phyloP scores from a whole-genome alignment of 1,284 basidiomycete species.

The Boletus calvinii region DNA sequence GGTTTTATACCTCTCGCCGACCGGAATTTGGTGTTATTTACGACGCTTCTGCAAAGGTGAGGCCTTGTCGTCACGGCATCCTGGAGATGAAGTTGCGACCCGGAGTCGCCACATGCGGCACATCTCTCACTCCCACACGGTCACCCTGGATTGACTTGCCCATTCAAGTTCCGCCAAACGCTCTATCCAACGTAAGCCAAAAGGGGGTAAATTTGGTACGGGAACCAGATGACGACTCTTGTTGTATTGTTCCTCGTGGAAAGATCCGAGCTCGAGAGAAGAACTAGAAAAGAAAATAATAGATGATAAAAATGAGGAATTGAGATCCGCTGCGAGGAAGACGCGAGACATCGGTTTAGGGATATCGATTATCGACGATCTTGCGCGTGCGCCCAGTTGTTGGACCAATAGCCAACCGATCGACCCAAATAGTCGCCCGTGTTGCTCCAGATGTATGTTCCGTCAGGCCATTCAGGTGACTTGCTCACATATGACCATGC shows the following conservation, averaged over 20 bases:
- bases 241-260: neutral
- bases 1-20: constrained; percentile 10
- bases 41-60: neutral
- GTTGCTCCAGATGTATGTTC: too few species aligned
- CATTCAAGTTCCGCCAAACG: neutral
- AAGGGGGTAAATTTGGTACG: neutral
- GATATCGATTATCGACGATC: neutral
- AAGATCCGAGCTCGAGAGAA: neutral
- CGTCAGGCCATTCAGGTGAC: too few species aligned
- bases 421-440: too few species aligned
- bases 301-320: too few species aligned
- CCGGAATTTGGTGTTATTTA: constrained; percentile 19
- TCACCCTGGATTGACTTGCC: neutral
- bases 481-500: too few species aligned
- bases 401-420: too few species aligned
- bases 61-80: neutral
- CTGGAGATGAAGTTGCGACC: too few species aligned
- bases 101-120: neutral
- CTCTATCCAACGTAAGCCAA: neutral
- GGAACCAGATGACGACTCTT: neutral
- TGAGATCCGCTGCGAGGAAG: neutral
- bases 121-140: constrained; percentile 1
- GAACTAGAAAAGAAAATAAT: neutral
- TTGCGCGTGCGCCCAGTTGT: neutral
- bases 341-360: too few species aligned